Evolutionary conservation across 2,329 filamentous ascomycete genomes (phyloP).

Genomic region (Cercospora nicotianae): DNA sequence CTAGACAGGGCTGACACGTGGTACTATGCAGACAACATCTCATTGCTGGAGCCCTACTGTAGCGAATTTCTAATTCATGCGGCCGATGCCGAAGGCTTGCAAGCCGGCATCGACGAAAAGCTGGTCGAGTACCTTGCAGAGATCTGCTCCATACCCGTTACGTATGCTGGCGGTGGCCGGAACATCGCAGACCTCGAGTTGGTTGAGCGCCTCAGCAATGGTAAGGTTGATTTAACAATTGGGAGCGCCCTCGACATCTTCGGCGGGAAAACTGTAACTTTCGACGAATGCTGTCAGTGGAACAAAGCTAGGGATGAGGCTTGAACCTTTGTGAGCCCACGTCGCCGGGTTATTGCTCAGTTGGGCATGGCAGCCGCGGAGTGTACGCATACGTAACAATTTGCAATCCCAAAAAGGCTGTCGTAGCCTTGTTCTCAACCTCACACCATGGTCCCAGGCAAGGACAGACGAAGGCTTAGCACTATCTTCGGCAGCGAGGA

Average conservation of each 20-base stretch:
- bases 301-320: slow-evolving; percentile 50
- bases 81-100: slow-evolving; percentile 92
- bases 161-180: slow-evolving; percentile 92
- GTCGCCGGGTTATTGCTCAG: slow-evolving; percentile 4
- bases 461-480: slow-evolving; percentile 14
- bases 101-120: slow-evolving; percentile 84
- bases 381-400: not conserved
- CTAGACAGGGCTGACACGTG: slow-evolving; percentile 23
- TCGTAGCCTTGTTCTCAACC: slow-evolving; percentile 1
- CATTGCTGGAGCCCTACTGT: slow-evolving; percentile 81
- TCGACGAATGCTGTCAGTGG: slow-evolving; percentile 88
- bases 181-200: slow-evolving; percentile 77
- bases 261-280: slow-evolving; percentile 80
- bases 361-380: slow-evolving; percentile 1
- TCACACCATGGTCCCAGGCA: not conserved
- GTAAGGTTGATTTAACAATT: slow-evolving; percentile 89
- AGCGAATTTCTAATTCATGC: slow-evolving; percentile 97
- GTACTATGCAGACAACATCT: slow-evolving; percentile 67
- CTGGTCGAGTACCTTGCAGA: slow-evolving; percentile 73
- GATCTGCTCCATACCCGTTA: slow-evolving; percentile 91
- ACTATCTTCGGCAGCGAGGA: slow-evolving; percentile 7
- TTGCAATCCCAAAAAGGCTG: not conserved
- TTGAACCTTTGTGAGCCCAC: slow-evolving; percentile 9
- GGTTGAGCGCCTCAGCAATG: slow-evolving; percentile 74
- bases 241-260: slow-evolving; percentile 96